phyloP scores from a whole-genome alignment of 129 eudicot species.

The Saposhnikovia divaricata region DNA sequence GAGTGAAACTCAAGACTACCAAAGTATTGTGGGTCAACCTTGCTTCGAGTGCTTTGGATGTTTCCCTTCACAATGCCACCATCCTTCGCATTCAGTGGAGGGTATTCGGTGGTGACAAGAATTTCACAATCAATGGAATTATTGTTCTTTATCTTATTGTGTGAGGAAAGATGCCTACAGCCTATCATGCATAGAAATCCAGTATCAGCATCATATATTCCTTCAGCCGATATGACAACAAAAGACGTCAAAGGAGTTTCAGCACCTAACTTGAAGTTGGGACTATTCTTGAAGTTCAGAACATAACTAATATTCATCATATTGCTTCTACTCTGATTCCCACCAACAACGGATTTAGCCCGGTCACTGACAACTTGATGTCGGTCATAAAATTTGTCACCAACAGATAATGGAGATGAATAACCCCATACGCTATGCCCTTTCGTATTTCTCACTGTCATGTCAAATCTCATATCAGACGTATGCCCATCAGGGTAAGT shows the following conservation, averaged over 20 bases:
- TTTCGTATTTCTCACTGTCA: slow-evolving; percentile 48
- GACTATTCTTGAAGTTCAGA: slow-evolving; percentile 32
- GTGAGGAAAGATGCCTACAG: slow-evolving; percentile 43
- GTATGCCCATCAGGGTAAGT: slow-evolving; percentile 55
- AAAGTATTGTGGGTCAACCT: slow-evolving; percentile 60
- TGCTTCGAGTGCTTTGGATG: slow-evolving; percentile 56
- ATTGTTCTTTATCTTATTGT: slow-evolving; percentile 21
- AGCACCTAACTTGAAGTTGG: slow-evolving; percentile 43
- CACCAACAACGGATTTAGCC: slow-evolving; percentile 2
- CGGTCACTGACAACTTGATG: slow-evolving; percentile 8
- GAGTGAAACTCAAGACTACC: slow-evolving; percentile 46
- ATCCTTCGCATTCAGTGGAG: slow-evolving; percentile 35
- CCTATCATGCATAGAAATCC: slow-evolving; percentile 83
- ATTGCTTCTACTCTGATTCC: slow-evolving; percentile 22
- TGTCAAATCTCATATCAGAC: slow-evolving; percentile 68
- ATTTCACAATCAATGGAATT: slow-evolving; percentile 65
- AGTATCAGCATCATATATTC: slow-evolving; percentile 45
- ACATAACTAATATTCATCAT: slow-evolving; percentile 57
- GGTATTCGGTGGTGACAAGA: slow-evolving; percentile 42
- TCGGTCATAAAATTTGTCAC: slow-evolving; percentile 30
- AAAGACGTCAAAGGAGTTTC: slow-evolving; percentile 17
- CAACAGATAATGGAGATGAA: slow-evolving; percentile 58
- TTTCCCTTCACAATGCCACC: slow-evolving; percentile 43
- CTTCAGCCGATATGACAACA: slow-evolving; percentile 71
- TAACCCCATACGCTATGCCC: slow-evolving; percentile 51